Conservation (phyloP, 345 rosid genomes). For the Eucalyptus erythrocorys region DNA sequence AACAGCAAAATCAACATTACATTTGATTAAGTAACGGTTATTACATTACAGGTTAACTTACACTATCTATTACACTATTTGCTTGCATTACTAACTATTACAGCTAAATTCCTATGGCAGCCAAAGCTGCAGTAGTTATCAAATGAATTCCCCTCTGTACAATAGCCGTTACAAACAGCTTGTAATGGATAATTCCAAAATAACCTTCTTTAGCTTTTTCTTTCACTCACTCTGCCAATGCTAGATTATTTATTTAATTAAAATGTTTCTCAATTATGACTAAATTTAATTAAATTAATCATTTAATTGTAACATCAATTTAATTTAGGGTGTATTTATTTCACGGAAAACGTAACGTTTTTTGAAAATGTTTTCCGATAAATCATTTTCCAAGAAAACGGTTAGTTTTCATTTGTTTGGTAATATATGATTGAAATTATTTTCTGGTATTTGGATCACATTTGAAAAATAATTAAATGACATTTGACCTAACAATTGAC, state of each 20-base stretch:
- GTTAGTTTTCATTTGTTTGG: no score
- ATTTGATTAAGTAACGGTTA: not conserved
- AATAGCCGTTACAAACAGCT: not conserved
- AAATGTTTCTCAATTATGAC: not conserved
- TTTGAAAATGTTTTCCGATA: no score
- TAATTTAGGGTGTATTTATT: no score
- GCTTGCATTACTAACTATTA: not conserved
- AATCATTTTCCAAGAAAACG: no score
- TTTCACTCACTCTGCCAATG: not conserved
- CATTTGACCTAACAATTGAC: no score
- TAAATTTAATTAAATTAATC: not conserved
- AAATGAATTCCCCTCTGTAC: not conserved
- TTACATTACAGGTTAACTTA: not conserved
- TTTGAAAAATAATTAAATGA: no score
- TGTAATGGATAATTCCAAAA: not conserved
- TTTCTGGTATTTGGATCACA: no score
- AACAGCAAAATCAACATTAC: not conserved
- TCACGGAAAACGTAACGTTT: no score
- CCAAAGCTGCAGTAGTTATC: not conserved
- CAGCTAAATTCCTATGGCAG: not conserved
- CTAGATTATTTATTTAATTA: not conserved
- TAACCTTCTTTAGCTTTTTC: not conserved
- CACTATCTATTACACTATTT: not conserved
- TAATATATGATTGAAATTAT: no score
- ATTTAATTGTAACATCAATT: not conserved